A percentile compares a stretch with the other conserved stretches of the same genome.
Conservation (phyloP, 768 basidiomycete species). For the Crassisporium funariophilum region DNA sequence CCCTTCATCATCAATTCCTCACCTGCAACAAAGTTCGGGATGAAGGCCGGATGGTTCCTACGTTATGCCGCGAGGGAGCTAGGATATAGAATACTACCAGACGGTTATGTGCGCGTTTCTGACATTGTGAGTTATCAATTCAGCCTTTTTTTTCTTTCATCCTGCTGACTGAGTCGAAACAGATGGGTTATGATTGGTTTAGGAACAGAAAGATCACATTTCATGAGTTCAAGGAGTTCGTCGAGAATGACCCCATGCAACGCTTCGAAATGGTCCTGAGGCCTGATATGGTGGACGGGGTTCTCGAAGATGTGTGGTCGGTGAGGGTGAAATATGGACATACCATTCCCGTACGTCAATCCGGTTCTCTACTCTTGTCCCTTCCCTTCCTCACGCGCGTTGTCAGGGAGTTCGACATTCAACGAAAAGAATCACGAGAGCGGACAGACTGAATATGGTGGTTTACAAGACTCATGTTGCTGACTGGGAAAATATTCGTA, state of each 20-base stretch:
- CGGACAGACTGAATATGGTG: constrained; percentile 15
- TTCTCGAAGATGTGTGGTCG: constrained; percentile 23
- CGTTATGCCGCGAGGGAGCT: constrained; percentile 20
- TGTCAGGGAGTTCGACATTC: constrained; percentile 16
- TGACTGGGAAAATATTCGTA: constrained; percentile 25
- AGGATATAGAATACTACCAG: constrained; percentile 37
- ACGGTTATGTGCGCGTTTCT: constrained; percentile 73
- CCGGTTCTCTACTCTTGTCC: neutral
- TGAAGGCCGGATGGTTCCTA: constrained; percentile 14
- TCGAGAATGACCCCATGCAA: constrained; percentile 16
- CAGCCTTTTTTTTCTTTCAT: neutral
- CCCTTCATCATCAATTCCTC: neutral
- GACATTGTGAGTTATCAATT: constrained; percentile 60
- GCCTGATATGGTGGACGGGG: constrained; percentile 24
- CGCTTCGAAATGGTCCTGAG: constrained; percentile 25
- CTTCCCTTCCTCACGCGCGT: neutral
- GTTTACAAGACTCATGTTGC: constrained; percentile 13
- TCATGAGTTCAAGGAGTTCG: constrained; percentile 15
- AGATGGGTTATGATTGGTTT: constrained; percentile 14
- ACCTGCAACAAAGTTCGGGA: constrained; percentile 10
- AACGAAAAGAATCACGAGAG: constrained; percentile 20
- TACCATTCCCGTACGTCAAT: constrained; percentile 20
- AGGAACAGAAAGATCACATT: constrained; percentile 6
- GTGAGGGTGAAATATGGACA: constrained; percentile 26
- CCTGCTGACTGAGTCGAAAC: neutral